Evolutionary conservation across 371 early-diverging fungal genomes (phyloP).

Genomic region (Apophysomyces elegans): DNA sequence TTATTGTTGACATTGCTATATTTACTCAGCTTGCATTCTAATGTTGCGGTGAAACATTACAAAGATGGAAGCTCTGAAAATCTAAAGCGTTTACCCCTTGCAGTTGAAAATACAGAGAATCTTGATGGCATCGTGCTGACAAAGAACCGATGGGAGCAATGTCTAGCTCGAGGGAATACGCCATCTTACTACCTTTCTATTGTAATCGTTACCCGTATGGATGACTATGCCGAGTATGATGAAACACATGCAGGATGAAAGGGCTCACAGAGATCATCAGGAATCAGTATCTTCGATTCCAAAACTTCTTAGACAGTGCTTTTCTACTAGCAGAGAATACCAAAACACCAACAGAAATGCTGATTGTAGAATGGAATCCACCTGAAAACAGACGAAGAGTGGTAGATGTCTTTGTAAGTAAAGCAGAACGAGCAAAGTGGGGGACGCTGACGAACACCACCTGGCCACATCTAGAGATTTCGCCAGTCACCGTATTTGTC

Average conservation of each 20-base stretch:
- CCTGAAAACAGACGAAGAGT: slow-evolving; percentile 38
- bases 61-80: not conserved
- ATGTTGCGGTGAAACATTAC: not conserved
- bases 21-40: not conserved
- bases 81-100: not conserved
- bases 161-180: slow-evolving; percentile 30
- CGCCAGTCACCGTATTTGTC: slow-evolving; percentile 42
- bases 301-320: slow-evolving; percentile 48
- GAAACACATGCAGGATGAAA: not conserved
- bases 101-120: slow-evolving; percentile 17
- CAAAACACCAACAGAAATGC: slow-evolving; percentile 42
- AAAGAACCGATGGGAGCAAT: slow-evolving; percentile 34
- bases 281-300: slow-evolving; percentile 48
- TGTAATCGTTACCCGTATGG: slow-evolving; percentile 52
- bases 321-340: slow-evolving; percentile 45
- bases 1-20: not conserved
- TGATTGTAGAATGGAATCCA: slow-evolving; percentile 56
- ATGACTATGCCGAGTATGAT: slow-evolving; percentile 49
- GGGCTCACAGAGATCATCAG: slow-evolving; percentile 17
- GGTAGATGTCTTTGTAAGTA: slow-evolving; percentile 43
- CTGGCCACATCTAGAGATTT: slow-evolving; percentile 32
- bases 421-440: not conserved
- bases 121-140: slow-evolving; percentile 18
- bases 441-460: too few relatives aligned
- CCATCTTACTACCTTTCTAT: slow-evolving; percentile 38